These are phyloP conservation scores for Oidiodendron maius DNA, from an alignment of 495 filamentous ascomycete species.

Conservation along the genomic window DNA sequence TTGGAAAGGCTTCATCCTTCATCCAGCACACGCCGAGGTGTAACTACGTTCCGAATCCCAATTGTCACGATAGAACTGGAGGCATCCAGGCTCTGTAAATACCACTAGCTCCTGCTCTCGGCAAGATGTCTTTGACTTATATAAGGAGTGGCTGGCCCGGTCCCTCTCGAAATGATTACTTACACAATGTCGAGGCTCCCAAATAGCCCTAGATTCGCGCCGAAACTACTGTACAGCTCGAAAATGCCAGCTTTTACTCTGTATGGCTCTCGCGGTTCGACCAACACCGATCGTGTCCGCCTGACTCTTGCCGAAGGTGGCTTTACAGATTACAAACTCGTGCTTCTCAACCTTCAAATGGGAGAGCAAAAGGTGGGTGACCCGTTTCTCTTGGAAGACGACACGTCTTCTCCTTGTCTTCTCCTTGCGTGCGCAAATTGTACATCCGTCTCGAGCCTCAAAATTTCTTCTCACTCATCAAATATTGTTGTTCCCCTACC, in stretches of 20 bases:
- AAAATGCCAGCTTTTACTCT: conserved; percentile 35
- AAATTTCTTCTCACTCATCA: conserved; percentile 19
- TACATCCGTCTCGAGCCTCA: conserved; percentile 18
- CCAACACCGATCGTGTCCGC: conserved; percentile 32
- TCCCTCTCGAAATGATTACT: conserved; percentile 22
- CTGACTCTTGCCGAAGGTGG: conserved; percentile 32
- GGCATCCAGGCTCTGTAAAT: conserved; percentile 14
- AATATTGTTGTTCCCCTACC: conserved; percentile 20
- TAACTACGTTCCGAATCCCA: conserved; percentile 5
- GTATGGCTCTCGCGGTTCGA: conserved; percentile 31
- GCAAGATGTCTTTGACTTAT: conserved; percentile 20
- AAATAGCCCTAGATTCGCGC: conserved; percentile 19
- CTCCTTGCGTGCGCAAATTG: conserved; percentile 19
- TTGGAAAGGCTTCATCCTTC: conserved; percentile 12
- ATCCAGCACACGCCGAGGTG: background rate
- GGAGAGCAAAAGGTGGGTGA: conserved; percentile 31
- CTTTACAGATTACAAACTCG: conserved; percentile 32
- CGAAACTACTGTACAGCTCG: conserved; percentile 25
- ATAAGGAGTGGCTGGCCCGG: conserved; percentile 21
- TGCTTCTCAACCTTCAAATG: conserved; percentile 30
- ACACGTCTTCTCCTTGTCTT: conserved; percentile 21
- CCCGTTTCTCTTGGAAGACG: conserved; percentile 17
- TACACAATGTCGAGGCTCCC: conserved; percentile 21
- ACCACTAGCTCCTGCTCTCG: conserved; percentile 18
- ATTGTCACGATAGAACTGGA: conserved; percentile 18